Percentiles rank a stretch among this genome's conserved stretches.
These are phyloP conservation scores for Penicillium tannophilum DNA, from an alignment of 495 filamentous ascomycete species.

Conservation along the genomic window DNA sequence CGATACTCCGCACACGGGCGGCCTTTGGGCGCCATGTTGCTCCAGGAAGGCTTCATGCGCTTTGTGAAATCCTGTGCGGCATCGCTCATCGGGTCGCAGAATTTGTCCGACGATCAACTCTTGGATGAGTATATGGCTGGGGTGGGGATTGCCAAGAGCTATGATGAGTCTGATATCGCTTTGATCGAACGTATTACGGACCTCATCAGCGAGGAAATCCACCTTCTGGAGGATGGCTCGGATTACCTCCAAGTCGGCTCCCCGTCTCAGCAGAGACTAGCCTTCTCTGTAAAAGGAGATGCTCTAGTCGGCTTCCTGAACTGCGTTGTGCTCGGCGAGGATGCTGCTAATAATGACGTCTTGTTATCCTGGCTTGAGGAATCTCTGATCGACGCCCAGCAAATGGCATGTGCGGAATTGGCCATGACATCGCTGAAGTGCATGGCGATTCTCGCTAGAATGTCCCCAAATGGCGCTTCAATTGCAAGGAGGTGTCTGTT, in stretches of 20 bases:
- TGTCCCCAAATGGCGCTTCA: constrained; percentile 70
- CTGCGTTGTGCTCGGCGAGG: constrained; percentile 76
- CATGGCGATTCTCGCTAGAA: constrained; percentile 76
- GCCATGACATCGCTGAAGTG: constrained; percentile 77
- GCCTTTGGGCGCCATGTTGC: constrained; percentile 87
- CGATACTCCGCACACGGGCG: constrained; percentile 77
- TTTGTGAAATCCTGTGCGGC: constrained; percentile 80
- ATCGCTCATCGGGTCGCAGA: constrained; percentile 60
- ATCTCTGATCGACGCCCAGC: constrained; percentile 69
- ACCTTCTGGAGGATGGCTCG: constrained; percentile 80
- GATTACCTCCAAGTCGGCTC: constrained; percentile 87
- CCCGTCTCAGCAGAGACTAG: constrained; percentile 82
- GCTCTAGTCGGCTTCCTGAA: constrained; percentile 83
- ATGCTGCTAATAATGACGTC: constrained; percentile 76
- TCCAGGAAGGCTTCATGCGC: constrained; percentile 83
- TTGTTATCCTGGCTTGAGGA: constrained; percentile 86
- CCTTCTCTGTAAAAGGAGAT: constrained; percentile 80
- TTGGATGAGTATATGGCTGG: constrained; percentile 72
- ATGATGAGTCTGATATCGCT: constrained; percentile 41
- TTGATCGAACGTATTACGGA: constrained; percentile 70
- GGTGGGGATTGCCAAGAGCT: constrained; percentile 50
- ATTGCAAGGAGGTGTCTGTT: constrained; percentile 80
- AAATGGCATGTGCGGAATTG: constrained; percentile 76
- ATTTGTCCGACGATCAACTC: constrained; percentile 62
- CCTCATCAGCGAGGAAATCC: constrained; percentile 78